A percentile compares a stretch with the other conserved stretches of the same genome.
These are phyloP conservation scores for Lactarius hatsudake DNA, from an alignment of 768 basidiomycete genomes.

Conservation along the genomic window DNA sequence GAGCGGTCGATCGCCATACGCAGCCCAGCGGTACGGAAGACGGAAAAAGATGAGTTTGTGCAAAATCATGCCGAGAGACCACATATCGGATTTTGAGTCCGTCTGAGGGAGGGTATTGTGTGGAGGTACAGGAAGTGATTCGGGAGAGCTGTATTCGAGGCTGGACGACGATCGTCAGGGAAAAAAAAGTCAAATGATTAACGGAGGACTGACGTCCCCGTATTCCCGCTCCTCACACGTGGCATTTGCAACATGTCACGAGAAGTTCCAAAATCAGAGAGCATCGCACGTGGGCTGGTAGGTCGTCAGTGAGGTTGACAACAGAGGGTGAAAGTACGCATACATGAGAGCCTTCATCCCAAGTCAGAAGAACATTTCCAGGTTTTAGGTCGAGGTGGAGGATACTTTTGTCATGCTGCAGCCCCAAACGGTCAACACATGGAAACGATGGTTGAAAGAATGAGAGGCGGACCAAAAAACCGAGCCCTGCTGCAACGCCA, in stretches of 20 bases:
- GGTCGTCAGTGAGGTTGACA: background rate
- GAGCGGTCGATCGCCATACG: slow-evolving; percentile 47
- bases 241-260: slow-evolving; percentile 80
- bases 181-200: background rate
- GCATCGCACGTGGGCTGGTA: slow-evolving; percentile 85
- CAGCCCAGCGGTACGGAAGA: slow-evolving; percentile 76
- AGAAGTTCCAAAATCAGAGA: slow-evolving; percentile 94
- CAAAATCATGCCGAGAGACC: slow-evolving; percentile 95
- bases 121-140: slow-evolving; percentile 68
- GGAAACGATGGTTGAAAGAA: too few species aligned
- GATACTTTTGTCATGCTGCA: slow-evolving; percentile 77
- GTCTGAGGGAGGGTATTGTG: slow-evolving; percentile 67
- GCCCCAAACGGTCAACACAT: background rate
- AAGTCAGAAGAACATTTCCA: slow-evolving; percentile 88
- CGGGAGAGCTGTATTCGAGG: slow-evolving; percentile 45
- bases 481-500: slow-evolving; percentile 84
- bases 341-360: slow-evolving; percentile 87
- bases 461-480: slow-evolving; percentile 71
- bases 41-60: slow-evolving; percentile 92
- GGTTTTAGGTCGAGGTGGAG: slow-evolving; percentile 93
- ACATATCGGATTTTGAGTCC: slow-evolving; percentile 92
- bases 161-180: slow-evolving; percentile 5
- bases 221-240: slow-evolving; percentile 80
- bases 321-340: slow-evolving; percentile 29
- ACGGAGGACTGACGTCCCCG: slow-evolving; percentile 72